A percentile compares a stretch with the other conserved stretches of the same genome.
phyloP scores from a whole-genome alignment of 441 rosid species.

The California macrophylla region DNA sequence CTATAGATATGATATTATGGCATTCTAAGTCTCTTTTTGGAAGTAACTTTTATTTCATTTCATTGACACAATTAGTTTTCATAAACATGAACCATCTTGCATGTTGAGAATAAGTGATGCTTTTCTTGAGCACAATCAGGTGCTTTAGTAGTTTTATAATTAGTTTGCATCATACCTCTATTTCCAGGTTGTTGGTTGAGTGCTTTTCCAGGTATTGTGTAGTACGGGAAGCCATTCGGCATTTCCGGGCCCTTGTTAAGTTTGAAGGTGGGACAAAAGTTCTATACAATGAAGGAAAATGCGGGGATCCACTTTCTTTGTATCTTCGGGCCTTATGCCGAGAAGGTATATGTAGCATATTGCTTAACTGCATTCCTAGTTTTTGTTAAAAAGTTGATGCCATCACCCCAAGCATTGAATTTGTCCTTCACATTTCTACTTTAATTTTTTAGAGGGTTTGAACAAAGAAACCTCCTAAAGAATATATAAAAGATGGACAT shows the following conservation, averaged over 20 bases:
- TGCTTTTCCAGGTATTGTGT: conserved; percentile 88
- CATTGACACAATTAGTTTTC: neutral
- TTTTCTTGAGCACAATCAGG: neutral
- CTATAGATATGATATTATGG: neutral
- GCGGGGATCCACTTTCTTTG: conserved; percentile 88
- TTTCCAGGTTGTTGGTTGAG: conserved; percentile 77
- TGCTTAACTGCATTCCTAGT: neutral
- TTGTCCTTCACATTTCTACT: neutral
- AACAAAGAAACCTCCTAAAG: neutral
- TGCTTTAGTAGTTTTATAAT: neutral
- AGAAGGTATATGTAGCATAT: conserved; percentile 51
- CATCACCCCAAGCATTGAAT: neutral
- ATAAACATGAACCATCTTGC: neutral
- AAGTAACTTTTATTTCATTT: too few relatives aligned
- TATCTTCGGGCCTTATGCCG: conserved; percentile 89
- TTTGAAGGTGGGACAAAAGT: conserved; percentile 72
- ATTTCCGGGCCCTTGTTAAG: conserved; percentile 73
- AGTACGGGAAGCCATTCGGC: conserved; percentile 83
- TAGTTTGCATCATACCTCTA: conserved; percentile 12
- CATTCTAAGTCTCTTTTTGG: neutral
- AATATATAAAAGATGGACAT: neutral
- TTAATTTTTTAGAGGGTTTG: neutral
- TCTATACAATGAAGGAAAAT: conserved; percentile 65
- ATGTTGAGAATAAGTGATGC: neutral
- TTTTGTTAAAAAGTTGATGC: neutral